Percentiles rank a stretch among this genome's conserved stretches.
These are phyloP conservation scores for Rhizophagus clarus DNA, from an alignment of 192 early-diverging fungal genomes.

Conservation along the genomic window DNA sequence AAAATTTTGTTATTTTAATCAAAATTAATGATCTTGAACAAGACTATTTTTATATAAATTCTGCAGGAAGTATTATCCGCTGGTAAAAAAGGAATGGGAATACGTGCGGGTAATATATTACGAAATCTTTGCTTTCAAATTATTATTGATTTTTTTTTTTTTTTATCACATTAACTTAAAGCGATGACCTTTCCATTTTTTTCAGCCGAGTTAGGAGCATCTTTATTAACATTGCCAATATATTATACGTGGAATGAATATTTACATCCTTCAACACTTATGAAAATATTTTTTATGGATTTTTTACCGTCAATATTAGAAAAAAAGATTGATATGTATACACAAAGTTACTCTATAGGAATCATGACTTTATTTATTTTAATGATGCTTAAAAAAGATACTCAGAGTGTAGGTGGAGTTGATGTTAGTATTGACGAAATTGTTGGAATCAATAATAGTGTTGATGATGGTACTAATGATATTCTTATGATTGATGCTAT, in stretches of 20 bases:
- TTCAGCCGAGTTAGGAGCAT: conserved; percentile 29
- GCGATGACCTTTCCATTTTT: not conserved
- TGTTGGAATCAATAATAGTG: too few relatives aligned
- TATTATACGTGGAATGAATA: conserved; percentile 17
- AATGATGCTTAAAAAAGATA: not conserved
- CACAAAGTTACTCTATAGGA: conserved; percentile 14
- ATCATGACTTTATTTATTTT: conserved; percentile 5
- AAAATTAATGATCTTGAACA: not conserved
- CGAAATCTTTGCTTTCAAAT: not conserved
- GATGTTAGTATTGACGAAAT: too few relatives aligned
- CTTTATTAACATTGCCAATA: conserved; percentile 9
- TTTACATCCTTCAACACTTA: conserved; percentile 19
- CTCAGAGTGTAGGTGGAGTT: not conserved
- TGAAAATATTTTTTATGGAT: conserved; percentile 23
- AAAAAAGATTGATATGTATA: conserved; percentile 18
- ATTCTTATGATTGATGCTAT: too few relatives aligned
- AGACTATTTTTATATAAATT: not conserved
- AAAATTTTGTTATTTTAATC: not conserved
- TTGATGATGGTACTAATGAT: too few relatives aligned
- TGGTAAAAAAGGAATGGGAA: not conserved
- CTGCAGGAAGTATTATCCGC: conserved; percentile 1
- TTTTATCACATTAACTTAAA: not conserved
- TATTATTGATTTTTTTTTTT: not conserved
- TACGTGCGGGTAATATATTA: conserved; percentile 23
- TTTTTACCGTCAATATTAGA: not conserved